These are phyloP conservation scores for Amanita phalloides DNA, from an alignment of 768 basidiomycete species.

Conservation along the genomic window DNA sequence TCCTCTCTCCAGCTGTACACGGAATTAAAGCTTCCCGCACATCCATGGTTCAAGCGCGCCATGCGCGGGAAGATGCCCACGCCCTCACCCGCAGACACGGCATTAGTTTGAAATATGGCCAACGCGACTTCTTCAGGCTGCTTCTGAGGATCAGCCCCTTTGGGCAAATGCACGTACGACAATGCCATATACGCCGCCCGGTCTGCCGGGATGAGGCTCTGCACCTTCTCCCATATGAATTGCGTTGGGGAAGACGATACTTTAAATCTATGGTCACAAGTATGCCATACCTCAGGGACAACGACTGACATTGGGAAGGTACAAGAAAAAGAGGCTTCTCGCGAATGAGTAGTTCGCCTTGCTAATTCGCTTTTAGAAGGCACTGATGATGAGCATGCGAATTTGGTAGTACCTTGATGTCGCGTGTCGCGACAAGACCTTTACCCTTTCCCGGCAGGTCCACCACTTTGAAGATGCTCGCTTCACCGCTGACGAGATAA, in stretches of 20 bases:
- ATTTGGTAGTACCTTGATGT: conserved; percentile 31
- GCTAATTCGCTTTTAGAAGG: conserved; percentile 19
- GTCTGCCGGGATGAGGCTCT: conserved; percentile 19
- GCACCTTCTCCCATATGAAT: conserved; percentile 27
- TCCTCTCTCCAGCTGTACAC: conserved; percentile 51
- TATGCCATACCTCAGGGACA: neutral
- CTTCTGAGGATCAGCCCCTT: conserved; percentile 22
- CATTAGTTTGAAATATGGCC: conserved; percentile 60
- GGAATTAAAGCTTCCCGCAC: conserved; percentile 55
- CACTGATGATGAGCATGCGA: neutral
- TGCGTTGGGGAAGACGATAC: conserved; percentile 34
- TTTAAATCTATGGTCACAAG: conserved; percentile 10
- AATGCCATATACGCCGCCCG: conserved; percentile 39
- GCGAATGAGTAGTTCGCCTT: conserved; percentile 46
- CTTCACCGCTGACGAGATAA: neutral
- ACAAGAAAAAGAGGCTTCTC: conserved; percentile 47
- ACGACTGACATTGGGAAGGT: conserved; percentile 33
- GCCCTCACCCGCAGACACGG: conserved; percentile 38
- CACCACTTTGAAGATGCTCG: conserved; percentile 23
- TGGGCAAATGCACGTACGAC: conserved; percentile 44
- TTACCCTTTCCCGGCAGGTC: conserved; percentile 47
- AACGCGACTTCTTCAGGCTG: conserved; percentile 38
- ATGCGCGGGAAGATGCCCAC: conserved; percentile 60
- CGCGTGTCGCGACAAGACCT: conserved; percentile 38
- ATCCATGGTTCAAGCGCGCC: conserved; percentile 61